Evolutionary conservation across 2,329 filamentous ascomycete genomes (phyloP), one percentile per base, ranked within the genome.

Genomic region (Alternaria viburni): DNA sequence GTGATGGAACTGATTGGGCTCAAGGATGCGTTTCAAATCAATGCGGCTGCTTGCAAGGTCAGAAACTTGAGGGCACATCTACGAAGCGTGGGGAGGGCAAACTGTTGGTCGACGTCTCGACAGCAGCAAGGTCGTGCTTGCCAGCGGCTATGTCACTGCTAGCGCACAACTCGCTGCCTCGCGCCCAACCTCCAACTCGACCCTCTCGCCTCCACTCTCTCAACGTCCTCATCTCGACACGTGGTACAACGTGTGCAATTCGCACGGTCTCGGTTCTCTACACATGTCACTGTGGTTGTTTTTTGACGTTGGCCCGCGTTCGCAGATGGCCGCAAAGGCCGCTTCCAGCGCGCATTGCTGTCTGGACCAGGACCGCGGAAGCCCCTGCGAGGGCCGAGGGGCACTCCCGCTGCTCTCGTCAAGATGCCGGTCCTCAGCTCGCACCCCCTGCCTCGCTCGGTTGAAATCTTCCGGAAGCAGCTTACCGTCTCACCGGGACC

Each of bases 381-480:
- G 12, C 25, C 45, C 50, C 41, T 44, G 28, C 26, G 23, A 28
- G 54, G 19, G 32, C 30, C 23, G 28, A 28, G 54, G 19, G 45
- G 32, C 23, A 54, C 23, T 41, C 49, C 51, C 59, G 54, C 57
- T 28, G 25, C 46, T 28, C 52, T 56, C 43, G 51, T 59, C 32
- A 32, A 58, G 36, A 49, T 60, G 41, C 32, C 32, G 52, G 45
- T 56, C 32, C 44, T 55, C 57, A 59, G 65, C 61, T 64, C 45
- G 59, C 43, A 30, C 54, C 56, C 54, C 54, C 62, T 64, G 62
- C 57, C 56, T 57, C 47, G 57, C 61, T 64, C 59, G 67, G 54
- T 46, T 62, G 56, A 61, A 56, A 66, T 60, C 50, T 43, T 59
- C 66, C 61, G 65, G 59, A 19, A 30, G 21, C 46, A 47, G 56